These are phyloP conservation scores for Penicillium carneum DNA, from an alignment of 2,329 filamentous ascomycete genomes.

Conservation along the genomic window DNA sequence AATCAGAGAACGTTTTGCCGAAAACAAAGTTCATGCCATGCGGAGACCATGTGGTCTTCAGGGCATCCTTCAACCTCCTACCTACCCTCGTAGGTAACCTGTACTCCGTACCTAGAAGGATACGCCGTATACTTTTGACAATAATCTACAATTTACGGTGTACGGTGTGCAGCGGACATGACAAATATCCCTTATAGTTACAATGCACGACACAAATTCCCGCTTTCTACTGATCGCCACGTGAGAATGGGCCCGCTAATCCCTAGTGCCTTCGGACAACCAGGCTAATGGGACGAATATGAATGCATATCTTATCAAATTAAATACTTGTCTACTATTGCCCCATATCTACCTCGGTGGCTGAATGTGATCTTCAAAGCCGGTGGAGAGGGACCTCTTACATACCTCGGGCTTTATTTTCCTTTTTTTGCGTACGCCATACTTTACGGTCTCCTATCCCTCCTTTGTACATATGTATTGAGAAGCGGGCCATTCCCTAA, in stretches of 20 bases:
- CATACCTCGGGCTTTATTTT: not conserved
- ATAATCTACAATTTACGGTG: not conserved
- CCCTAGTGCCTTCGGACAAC: not conserved
- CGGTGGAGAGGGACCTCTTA: not conserved
- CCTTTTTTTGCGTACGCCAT: not conserved
- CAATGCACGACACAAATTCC: not conserved
- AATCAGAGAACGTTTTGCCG: not conserved
- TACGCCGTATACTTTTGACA: not conserved
- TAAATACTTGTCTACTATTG: not conserved
- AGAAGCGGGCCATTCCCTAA: constrained; percentile 13
- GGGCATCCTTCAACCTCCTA: not conserved
- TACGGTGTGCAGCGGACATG: not conserved
- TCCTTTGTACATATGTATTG: constrained; percentile 9
- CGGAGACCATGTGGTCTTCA: not conserved
- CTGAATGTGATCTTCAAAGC: constrained; percentile 6
- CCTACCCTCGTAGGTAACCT: no score
- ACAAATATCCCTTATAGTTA: not conserved
- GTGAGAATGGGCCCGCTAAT: not conserved
- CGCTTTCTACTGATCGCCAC: not conserved
- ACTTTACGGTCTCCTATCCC: not conserved
- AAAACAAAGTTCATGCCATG: not conserved
- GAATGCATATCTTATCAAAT: not conserved
- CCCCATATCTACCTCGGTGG: not conserved
- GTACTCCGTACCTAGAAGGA: not conserved
- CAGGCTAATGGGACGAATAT: not conserved